Evolutionary conservation across 441 rosid species (phyloP).

Genomic region (Gossypium trilobum): DNA sequence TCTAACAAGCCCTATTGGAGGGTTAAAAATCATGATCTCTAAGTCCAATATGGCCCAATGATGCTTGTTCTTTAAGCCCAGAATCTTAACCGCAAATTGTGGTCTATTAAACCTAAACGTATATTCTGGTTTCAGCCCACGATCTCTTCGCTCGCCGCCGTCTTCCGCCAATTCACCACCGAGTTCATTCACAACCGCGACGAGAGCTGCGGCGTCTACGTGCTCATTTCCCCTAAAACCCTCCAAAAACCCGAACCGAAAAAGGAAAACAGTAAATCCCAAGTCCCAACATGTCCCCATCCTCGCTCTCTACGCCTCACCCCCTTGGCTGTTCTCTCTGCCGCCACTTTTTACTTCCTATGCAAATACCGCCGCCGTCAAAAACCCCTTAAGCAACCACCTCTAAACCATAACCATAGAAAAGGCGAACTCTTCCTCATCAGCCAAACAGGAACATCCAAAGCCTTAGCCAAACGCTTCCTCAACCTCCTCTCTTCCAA

Average conservation of each 20-base stretch:
- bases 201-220: background rate
- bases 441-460: conserved; percentile 74
- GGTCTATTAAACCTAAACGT: no score
- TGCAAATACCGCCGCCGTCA: conserved; percentile 72
- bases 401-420: conserved; percentile 23
- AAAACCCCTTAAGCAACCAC: conserved; percentile 29
- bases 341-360: conserved; percentile 66
- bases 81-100: background rate
- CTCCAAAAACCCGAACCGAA: background rate
- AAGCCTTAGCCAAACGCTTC: conserved; percentile 57
- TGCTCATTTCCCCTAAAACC: background rate
- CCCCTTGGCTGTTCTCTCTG: conserved; percentile 66
- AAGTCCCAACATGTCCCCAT: conserved; percentile 27
- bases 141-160: background rate
- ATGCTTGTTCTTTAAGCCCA: background rate
- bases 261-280: background rate
- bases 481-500: conserved; percentile 28
- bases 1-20: background rate
- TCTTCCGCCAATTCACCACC: background rate
- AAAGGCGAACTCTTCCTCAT: conserved; percentile 63
- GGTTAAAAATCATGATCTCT: background rate
- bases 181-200: background rate
- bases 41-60: background rate
- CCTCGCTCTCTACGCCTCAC: conserved; percentile 48
- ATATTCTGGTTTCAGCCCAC: no score